phyloP scores from a whole-genome alignment of 192 early-diverging fungal genomes.

The Rhizophagus sp. region DNA sequence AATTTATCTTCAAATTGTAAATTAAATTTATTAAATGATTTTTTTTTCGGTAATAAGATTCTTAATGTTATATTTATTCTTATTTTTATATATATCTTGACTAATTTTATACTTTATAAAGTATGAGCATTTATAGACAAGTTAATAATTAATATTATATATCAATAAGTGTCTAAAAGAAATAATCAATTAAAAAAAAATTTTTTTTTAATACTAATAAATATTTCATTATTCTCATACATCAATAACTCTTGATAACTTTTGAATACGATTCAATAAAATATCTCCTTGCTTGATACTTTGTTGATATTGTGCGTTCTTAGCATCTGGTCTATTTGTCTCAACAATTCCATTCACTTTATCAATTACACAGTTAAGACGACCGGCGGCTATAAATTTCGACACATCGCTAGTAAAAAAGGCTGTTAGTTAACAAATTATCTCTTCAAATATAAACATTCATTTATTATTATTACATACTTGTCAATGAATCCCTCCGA shows the following conservation, averaged over 20 bases:
- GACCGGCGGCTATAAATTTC: conserved; percentile 92
- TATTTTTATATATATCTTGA: too few relatives aligned
- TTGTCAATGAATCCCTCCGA: conserved; percentile 92
- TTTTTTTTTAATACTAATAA: neutral
- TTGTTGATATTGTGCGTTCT: conserved; percentile 98
- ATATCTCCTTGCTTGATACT: conserved; percentile 97
- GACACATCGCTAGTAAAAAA: conserved; percentile 74
- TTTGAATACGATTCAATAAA: conserved; percentile 94
- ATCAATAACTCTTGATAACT: conserved; percentile 90
- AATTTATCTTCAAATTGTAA: too few relatives aligned
- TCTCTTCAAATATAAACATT: neutral
- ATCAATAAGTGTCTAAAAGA: too few relatives aligned
- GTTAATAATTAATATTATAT: too few relatives aligned
- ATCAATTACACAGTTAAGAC: conserved; percentile 98
- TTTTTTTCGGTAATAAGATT: too few relatives aligned
- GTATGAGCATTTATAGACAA: too few relatives aligned
- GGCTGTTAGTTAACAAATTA: neutral
- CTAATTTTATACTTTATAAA: too few relatives aligned
- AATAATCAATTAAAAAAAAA: too few relatives aligned
- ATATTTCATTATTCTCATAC: conserved; percentile 51
- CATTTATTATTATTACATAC: conserved; percentile 45
- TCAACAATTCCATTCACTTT: conserved; percentile 98
- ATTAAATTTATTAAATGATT: too few relatives aligned
- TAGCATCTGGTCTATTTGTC: conserved; percentile 96
- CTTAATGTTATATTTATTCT: too few relatives aligned